Percentiles rank a stretch among this genome's conserved stretches.
phyloP scores from a whole-genome alignment of 2,329 filamentous ascomycete species.

The Leptographium lundbergii region DNA sequence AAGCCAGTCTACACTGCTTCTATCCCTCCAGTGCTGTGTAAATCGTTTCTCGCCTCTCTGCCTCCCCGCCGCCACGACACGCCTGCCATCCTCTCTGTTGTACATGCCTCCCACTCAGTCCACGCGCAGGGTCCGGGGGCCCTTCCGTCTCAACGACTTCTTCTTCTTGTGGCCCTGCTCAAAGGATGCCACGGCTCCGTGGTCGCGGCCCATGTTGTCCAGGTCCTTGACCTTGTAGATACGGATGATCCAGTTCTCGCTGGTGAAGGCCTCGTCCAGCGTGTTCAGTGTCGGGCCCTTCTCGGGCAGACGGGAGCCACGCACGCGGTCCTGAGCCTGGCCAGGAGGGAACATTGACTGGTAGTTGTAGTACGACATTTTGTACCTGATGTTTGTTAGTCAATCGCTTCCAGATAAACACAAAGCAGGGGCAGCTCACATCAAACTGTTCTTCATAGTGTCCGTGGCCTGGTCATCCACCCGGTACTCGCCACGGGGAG shows the following conservation, averaged over 20 bases:
- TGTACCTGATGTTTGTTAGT: constrained; percentile 58
- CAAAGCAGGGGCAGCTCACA: constrained; percentile 46
- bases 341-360: constrained; percentile 80
- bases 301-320: constrained; percentile 66
- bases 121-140: constrained; percentile 57
- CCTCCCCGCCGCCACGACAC: background rate
- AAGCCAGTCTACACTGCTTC: constrained; percentile 5
- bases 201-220: constrained; percentile 88
- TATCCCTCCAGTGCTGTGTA: constrained; percentile 4
- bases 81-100: background rate
- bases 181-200: constrained; percentile 55
- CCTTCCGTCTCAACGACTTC: constrained; percentile 59
- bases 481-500: constrained; percentile 80
- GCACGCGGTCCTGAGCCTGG: constrained; percentile 82
- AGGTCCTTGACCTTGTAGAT: constrained; percentile 99
- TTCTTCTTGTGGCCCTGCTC: constrained; percentile 76
- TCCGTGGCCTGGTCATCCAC: constrained; percentile 89
- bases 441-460: constrained; percentile 98
- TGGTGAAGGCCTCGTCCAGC: constrained; percentile 93
- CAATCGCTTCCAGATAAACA: background rate
- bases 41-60: background rate
- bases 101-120: constrained; percentile 37
- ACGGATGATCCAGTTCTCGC: constrained; percentile 99
- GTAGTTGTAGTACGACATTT: constrained; percentile 99
- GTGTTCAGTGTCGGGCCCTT: constrained; percentile 76